Percentiles rank a stretch among this genome's conserved stretches.
phyloP scores from a whole-genome alignment of 2,329 filamentous ascomycete species.

The Curvularia spicifera region DNA sequence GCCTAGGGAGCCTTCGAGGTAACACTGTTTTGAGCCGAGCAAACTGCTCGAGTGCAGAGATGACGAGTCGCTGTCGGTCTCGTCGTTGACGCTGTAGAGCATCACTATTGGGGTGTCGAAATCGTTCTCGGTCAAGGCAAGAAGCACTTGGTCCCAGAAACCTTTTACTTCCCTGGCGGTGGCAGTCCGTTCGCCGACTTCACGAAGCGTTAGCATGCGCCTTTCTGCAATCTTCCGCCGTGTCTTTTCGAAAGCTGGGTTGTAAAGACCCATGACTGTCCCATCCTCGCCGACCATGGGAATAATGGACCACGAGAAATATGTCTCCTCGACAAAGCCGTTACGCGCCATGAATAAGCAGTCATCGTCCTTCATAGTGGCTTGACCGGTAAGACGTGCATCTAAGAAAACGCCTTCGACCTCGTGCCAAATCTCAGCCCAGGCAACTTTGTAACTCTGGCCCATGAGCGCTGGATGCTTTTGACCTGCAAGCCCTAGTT shows the following conservation, averaged over 20 bases:
- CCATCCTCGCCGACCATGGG: slow-evolving; percentile 78
- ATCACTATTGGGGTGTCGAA: slow-evolving; percentile 77
- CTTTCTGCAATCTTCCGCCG: slow-evolving; percentile 78
- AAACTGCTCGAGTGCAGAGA: slow-evolving; percentile 73
- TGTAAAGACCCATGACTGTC: slow-evolving; percentile 76
- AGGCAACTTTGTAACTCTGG: slow-evolving; percentile 69
- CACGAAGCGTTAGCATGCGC: slow-evolving; percentile 77
- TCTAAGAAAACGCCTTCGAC: slow-evolving; percentile 71
- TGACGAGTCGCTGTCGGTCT: slow-evolving; percentile 72
- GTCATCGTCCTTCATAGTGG: slow-evolving; percentile 85
- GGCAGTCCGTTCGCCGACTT: slow-evolving; percentile 77
- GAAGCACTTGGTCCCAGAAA: slow-evolving; percentile 75
- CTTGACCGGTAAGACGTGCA: slow-evolving; percentile 73
- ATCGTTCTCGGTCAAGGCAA: slow-evolving; percentile 75
- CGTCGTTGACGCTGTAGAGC: slow-evolving; percentile 76
- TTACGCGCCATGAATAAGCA: slow-evolving; percentile 73
- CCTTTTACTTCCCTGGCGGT: slow-evolving; percentile 72
- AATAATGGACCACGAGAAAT: slow-evolving; percentile 83
- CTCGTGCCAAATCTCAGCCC: slow-evolving; percentile 76
- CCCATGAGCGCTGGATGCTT: slow-evolving; percentile 83
- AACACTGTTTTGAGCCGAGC: slow-evolving; percentile 66
- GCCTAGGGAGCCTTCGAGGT: slow-evolving; percentile 75
- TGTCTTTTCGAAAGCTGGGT: slow-evolving; percentile 83
- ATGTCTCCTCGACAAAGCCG: slow-evolving; percentile 77
- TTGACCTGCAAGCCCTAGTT: slow-evolving; percentile 67